Base-by-base conservation (phyloP, 208 protist species). In the Kentomonas sorsogonicus region DNA sequence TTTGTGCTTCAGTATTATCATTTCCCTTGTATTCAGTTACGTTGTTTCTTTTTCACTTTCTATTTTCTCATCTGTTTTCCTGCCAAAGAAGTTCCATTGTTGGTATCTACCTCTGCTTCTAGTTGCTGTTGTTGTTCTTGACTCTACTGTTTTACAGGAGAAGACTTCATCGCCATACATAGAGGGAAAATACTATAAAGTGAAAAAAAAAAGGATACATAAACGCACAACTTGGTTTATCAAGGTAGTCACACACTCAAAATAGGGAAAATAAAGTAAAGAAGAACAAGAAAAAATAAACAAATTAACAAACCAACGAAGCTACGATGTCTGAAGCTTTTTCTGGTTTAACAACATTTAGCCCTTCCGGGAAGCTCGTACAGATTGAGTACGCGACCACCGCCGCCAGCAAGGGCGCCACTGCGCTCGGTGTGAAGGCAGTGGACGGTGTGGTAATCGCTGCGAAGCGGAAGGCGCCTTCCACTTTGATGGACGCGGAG, bases 301-400 rank as follows among this genome's bases (percentile, higher is more conserved):
- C 22, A 15, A 40, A 48, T n/a, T 45, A 52, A 18, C n/a, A 57
- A n/a, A 26, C 9, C 38, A 13, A 41, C 23, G 46, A 13, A 3
- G 7, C 7, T 11, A 72, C 30, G 3, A 95, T 96, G 90, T 90
- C 90, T 23, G 86, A 97, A 40, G 97, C 98, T 45, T 88, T 79
- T 38, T 99, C 99, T 74, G 98, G 97, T 40, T 89, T 99, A 52
- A 99, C 99, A 1, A 99, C 99, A 3, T 99, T 99, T 86, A 98
- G 90, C 72, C 98, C 98, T 15, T 98, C 97, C 1, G 99, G 99
- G 36, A 99, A 99, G 74, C 89, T 99, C n/a, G 94, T 99, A 9
- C 99, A 99, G 78, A 99, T 99, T 68, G 98, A 99, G 71, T 99
- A 99, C 80, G 99, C 99, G 1, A 94, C 99, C 0, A 97, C 93